Conservation (phyloP, 805 yeast genomes). For the Lipomyces starkeyi region DNA sequence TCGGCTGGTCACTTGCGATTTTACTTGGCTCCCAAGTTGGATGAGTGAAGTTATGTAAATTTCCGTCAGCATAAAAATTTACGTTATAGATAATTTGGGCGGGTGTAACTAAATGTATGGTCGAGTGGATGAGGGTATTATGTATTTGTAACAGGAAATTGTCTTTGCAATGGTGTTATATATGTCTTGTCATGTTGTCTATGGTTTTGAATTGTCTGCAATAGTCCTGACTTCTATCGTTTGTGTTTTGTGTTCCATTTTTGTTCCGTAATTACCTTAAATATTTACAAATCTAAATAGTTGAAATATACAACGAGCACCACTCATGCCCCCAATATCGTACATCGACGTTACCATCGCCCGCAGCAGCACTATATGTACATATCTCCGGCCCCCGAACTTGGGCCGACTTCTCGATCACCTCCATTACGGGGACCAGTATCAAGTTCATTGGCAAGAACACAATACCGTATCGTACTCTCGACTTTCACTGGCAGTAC, state of each 20-base stretch:
- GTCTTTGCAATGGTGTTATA: slow-evolving; percentile 1
- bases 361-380: background rate
- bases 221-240: background rate
- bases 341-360: background rate
- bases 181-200: background rate
- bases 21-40: slow-evolving; percentile 97
- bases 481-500: slow-evolving; percentile 77
- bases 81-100: background rate
- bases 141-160: background rate
- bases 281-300: background rate
- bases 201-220: background rate
- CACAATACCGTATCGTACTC: slow-evolving; percentile 56
- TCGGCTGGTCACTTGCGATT: slow-evolving; percentile 92
- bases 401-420: background rate
- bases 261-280: background rate
- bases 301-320: background rate
- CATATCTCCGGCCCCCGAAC: background rate
- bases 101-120: background rate
- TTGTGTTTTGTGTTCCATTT: background rate
- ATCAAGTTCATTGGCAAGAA: slow-evolving; percentile 15
- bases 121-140: background rate
- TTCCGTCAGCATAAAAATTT: background rate
- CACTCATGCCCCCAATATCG: background rate
- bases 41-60: slow-evolving; percentile 52
- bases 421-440: background rate